Evolutionary conservation across 1,284 basidiomycete species (phyloP), one percentile per base, ranked within the genome.

Genomic region (Irpex rosettiformis): DNA sequence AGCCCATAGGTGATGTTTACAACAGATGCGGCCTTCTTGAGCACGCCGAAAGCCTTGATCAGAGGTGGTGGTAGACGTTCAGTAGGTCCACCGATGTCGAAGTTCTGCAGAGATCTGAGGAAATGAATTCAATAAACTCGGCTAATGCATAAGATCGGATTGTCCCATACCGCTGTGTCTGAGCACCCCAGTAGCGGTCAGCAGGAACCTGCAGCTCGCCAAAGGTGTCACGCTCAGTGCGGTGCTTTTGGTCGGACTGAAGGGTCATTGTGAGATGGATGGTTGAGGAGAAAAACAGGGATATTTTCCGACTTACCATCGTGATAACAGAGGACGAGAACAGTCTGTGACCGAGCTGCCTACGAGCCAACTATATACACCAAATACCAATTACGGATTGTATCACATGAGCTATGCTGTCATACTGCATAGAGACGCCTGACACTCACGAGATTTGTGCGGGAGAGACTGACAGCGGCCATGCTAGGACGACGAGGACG

Each of bases 171-270:
- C 97, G 85, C 75, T 99, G 97, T 30, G 97, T 99, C 78, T 99
- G 97, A 18, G 96, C 96, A 62, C 97, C 97, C 95, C 96, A 99
- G 79, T 98, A 98, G 58, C 90, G 85, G 70, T 98, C 92, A 22
- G 91, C 86, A 42, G 97, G 96, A 52, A 99, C 97, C 69, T 93
- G 82, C 57, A 99, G 85, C 58, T 94, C 91, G 53, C 94, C 94
- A 71, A 96, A 96, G 3, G 94, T 96, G 75, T 96, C 94, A 62
- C 78, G 84, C 73, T 94, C 92, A 11, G 77, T 73, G 54, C 91
- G 86, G 73, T 79, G 86, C 58, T 80, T 77, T 70, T 84, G 77
- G 33, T 73, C 70, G 55, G 75, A 69, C 72, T 73, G 54, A 18
- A 11, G 8, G 30, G 27, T 22, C 48, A 51, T 27, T 11, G 48